These are phyloP conservation scores for Aspergillus clavatus DNA, from an alignment of 2,329 filamentous ascomycete species.

Conservation along the genomic window DNA sequence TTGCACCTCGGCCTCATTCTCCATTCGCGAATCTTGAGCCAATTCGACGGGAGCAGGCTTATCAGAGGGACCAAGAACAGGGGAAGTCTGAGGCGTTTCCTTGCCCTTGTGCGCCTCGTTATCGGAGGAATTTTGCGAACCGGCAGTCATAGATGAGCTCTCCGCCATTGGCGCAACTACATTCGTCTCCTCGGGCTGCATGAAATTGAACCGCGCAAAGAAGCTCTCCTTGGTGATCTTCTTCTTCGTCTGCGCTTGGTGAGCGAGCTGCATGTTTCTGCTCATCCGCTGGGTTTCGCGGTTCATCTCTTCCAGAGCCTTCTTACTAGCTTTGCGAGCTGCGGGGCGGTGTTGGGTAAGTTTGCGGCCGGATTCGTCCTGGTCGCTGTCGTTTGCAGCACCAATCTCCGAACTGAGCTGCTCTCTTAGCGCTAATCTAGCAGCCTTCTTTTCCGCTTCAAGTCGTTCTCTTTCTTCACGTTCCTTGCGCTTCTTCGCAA, in stretches of 20 bases:
- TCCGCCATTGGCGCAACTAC: slow-evolving; percentile 22
- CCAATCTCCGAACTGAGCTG: slow-evolving; percentile 39
- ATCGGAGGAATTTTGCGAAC: slow-evolving; percentile 48
- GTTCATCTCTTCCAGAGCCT: slow-evolving; percentile 89
- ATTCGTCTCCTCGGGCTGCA: slow-evolving; percentile 36
- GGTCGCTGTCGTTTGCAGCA: slow-evolving; percentile 51
- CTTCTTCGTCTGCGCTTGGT: slow-evolving; percentile 86
- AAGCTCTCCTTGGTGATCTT: slow-evolving; percentile 80
- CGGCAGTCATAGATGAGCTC: slow-evolving; percentile 41
- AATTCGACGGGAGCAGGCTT: neutral
- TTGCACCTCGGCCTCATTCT: slow-evolving; percentile 3
- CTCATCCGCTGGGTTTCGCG: slow-evolving; percentile 88
- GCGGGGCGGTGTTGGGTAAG: slow-evolving; percentile 67
- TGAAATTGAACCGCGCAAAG: slow-evolving; percentile 78
- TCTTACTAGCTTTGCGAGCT: slow-evolving; percentile 81
- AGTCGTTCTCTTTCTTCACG: slow-evolving; percentile 61
- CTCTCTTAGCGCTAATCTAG: slow-evolving; percentile 27
- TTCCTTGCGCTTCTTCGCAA: slow-evolving; percentile 69
- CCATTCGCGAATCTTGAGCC: neutral
- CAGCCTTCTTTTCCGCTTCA: slow-evolving; percentile 40
- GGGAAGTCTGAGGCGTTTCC: slow-evolving; percentile 70
- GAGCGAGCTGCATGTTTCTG: slow-evolving; percentile 83
- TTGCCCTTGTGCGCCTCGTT: slow-evolving; percentile 41
- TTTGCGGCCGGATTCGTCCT: slow-evolving; percentile 58
- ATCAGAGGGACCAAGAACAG: slow-evolving; percentile 31